Base-by-base conservation (phyloP, 805 yeast genomes). In the Wickerhamomyces subpelliculosus region DNA sequence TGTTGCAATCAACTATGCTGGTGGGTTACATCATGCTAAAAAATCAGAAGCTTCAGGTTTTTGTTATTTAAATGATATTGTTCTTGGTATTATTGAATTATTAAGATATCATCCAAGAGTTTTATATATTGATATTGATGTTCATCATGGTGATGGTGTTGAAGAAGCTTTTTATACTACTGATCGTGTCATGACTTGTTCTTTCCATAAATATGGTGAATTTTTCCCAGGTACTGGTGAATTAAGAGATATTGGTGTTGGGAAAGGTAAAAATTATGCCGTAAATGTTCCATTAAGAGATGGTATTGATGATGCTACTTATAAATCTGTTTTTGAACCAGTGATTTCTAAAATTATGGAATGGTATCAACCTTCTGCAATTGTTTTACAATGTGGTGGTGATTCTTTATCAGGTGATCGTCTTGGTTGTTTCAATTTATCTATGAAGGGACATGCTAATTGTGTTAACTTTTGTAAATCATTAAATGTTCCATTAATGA, bases 361-460 rank as follows among this genome's bases (percentile, higher is more conserved):
- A 47, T 80, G 86, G 84, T 93, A 84, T 63, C 95, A 85, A 61
- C 99, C 99, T 2, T 78, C 94, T 8, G 97, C 95, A 0, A 83
- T 93, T 44, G 96, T 93, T n/a, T 75, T 89, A 47, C 99, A 93
- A 63, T 88, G 97, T 67, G 99, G 99, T 34, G 98, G 97, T 22
- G 99, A 93, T 60, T 89, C 97, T 2, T 70, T 93, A 36, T 87
- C 95, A 29, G 96, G 97, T 30, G 99, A 93, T 67, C 75, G 95
- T 50, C 69, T 94, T 42, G 98, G 98, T 8, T 84, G 95, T 61
- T 93, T 90, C 70, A 90, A 90, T 59, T 65, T 90, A 49, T 84
- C 88, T 48, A 89, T 93, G 65, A 73, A 78, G 42, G 97, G 95
- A 3, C 97, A 90, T 55, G 97, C 96, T 17, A 95, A 86, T 59